Evolutionary conservation across 1,284 basidiomycete species (phyloP), one percentile per base, ranked within the genome.

Genomic region (Melampsora americana): DNA sequence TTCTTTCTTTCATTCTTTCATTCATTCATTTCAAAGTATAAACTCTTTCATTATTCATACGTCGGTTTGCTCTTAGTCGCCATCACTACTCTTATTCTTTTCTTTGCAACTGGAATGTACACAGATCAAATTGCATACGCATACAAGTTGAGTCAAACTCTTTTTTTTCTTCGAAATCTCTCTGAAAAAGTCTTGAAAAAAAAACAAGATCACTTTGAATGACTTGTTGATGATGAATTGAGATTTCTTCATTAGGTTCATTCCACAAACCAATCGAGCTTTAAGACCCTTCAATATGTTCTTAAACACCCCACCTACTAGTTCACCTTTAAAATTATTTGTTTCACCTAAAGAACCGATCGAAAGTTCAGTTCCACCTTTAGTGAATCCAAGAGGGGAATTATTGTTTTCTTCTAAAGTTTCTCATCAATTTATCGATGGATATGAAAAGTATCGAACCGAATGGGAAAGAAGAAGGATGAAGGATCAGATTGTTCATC

Each of bases 31-130:
- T 18, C 3, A 46, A 11, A 72, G 70, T 74, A 74, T 60, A 74
- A 66, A 28, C 48, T 74, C 44, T 66, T 74, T 44, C 71, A 66
- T 66, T 74, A 74, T 66, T 50, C 66, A 0, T 66, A 74, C 32
- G 46, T 74, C 23, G 62, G 42, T 1, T 62, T 74, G 18, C 56
- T 74, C 48, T 62, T 74, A 14, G 71, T 74, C 32, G 64, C 71
- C 7, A 66, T 74, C 76, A 95, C 93, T 14, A 96, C 93, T 0
- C 87, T 98, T 9, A 88, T 92, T 42, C 87, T 99, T 50, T 98
- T 99, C 87, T 98, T 98, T 82, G 93, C 93, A 1, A 95, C 91
- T 80, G 95, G 95, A 9, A 91, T 96, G 88, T 98, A 98, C 81
- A 87, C 90, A 9, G 95, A 98, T 83, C 94, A 95, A 85, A 96